A percentile compares a stretch with the other conserved stretches of the same genome.
These are phyloP conservation scores for Pouteria glomerata DNA, from an alignment of 148 eudicot species.

Conservation along the genomic window DNA sequence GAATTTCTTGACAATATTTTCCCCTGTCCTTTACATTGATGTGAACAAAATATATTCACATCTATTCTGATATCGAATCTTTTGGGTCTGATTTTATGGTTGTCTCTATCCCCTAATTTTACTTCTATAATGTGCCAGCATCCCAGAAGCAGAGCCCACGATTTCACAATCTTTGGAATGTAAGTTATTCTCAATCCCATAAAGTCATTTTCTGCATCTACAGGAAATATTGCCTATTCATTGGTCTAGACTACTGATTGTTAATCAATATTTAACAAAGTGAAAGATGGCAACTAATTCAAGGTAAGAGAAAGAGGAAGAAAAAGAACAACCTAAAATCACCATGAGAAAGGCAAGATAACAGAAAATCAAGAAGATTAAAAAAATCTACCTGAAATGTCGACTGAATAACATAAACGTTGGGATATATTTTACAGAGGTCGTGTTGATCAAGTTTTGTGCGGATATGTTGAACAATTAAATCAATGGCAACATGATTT, in stretches of 20 bases:
- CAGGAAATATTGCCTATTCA: too few species aligned
- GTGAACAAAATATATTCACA: background rate
- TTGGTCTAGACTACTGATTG: too few species aligned
- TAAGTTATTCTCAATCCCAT: background rate
- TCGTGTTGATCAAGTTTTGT: slow-evolving; percentile 96
- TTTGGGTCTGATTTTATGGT: background rate
- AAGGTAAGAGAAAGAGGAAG: too few species aligned
- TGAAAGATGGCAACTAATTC: too few species aligned
- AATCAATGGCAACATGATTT: slow-evolving; percentile 92
- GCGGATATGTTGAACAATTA: slow-evolving; percentile 86
- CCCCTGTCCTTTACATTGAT: background rate
- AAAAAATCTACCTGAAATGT: slow-evolving; percentile 71
- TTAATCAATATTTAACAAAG: too few species aligned
- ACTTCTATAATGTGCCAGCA: background rate
- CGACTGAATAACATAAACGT: slow-evolving; percentile 83
- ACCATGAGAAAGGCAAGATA: background rate
- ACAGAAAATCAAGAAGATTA: background rate
- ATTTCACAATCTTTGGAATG: background rate
- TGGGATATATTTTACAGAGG: slow-evolving; percentile 85
- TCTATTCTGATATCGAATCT: background rate
- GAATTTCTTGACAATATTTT: background rate
- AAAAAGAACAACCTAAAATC: background rate
- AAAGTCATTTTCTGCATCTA: background rate
- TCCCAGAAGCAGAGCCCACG: background rate
- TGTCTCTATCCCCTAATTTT: background rate